Evolutionary conservation across 73 alveolate species (phyloP), one percentile per base, ranked within the genome.

Genomic region (Tetrahymena elliotti): DNA sequence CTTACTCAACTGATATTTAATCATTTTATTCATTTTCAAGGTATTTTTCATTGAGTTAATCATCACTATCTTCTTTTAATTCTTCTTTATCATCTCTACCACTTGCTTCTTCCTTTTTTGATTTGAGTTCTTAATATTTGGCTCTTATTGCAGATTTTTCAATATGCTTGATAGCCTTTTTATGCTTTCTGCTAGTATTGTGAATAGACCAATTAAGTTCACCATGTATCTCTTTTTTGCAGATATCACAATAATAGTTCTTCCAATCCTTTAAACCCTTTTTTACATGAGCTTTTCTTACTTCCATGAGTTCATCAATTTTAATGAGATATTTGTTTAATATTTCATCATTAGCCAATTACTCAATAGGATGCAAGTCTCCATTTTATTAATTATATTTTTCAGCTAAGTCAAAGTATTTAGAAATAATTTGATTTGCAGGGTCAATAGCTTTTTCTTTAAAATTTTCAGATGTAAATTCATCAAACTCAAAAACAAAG

Each of bases 401-500:
- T 33, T 40, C 83, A 88, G n/a, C 82, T 34, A 84, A 94, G n/a
- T 94, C 54, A 47, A 40, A 88, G 92, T 84, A 94, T 35, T 84
- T 68, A 38, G 47, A 39, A 40, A 84, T 84, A 5, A 94, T 52
- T 41, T 83, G 22, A 35, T 94, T 52, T 6, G 96, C 96, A 6
- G 95, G 96, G 18, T 20, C 3, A 33, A 92, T 47, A 1, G 93
- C 95, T 47, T 84, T 36, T 24, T 94, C 93, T 84, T 84, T 94
- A 40, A 88, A 88, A 4, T 53, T 88, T 35, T 88, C 52, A 27
- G 93, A 35, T 16, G 88, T 68, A 31, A 68, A 68, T 10, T 53
- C 93, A 35, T 94, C 96, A 84, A 94, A 94, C 47, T 88, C 95
- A 24, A 94, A 88, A 83, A 47, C 36, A 52, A 40, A 94, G n/a